Evolutionary conservation across 768 basidiomycete genomes (phyloP), one percentile per base, ranked within the genome.

Genomic region (Tephrocybe sp.): DNA sequence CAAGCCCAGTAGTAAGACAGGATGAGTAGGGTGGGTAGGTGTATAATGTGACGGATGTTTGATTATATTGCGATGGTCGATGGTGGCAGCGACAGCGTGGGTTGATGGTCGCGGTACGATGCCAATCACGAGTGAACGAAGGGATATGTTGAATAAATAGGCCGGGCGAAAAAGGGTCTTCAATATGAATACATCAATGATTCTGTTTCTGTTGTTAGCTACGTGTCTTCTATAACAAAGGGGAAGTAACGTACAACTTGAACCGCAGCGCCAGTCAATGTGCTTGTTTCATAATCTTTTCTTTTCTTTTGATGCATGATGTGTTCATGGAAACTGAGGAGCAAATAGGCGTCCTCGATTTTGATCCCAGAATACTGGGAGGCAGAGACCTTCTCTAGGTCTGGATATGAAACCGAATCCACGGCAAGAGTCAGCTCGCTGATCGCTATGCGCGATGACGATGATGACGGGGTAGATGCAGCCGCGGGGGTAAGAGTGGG

Each of bases 281-380:
- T 48, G 32, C 37, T 37, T 27, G 16, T 49, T 53, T 46, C 31
- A 30, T 46, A 43, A 35, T 50, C 38, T 39, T 52, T 40, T 28
- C 1, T 36, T 5, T 35, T 15, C 32, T 47, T 52, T 73, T 70
- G 83, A 52, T 78, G 82, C 56, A 80, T 77, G 55, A 75, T 73
- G 57, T 84, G 81, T 38, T 84, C 80, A 60, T 86, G 83, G 71
- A 91, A 91, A 64, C 81, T 82, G 54, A 91, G 74, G 44, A 91
- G 71, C 32, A 91, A 67, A 26, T 87, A 67, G 4, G 88, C 88
- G 58, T 91, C 88, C 65, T 89, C 88, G 44, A 87, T 73, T 60
- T 75, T 82, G 53, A 87, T 80, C 40, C 82, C 82, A 44, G 72
- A 68, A 50, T 74, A 77, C 52, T 66, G 75, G 35, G 66, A 62